A percentile compares a stretch with the other conserved stretches of the same genome.
Evolutionary conservation across 768 basidiomycete genomes (phyloP).

Genomic region (Trametes villosa): DNA sequence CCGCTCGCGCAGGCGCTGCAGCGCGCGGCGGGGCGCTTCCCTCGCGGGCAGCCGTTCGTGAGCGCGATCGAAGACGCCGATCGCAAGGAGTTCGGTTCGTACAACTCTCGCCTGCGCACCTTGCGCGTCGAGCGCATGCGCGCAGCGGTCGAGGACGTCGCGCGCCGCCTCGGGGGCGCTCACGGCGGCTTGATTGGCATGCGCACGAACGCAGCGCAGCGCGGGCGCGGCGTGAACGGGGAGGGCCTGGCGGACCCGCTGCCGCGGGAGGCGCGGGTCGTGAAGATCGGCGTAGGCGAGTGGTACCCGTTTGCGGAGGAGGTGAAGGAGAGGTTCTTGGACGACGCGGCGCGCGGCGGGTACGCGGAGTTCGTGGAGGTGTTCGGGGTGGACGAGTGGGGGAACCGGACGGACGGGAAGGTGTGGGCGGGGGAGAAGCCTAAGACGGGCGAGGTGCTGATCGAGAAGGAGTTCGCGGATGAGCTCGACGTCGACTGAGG

Average conservation of each 20-base stretch:
- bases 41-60: constrained; percentile 43
- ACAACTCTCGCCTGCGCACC: constrained; percentile 38
- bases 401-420: constrained; percentile 29
- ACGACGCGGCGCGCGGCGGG: constrained; percentile 23
- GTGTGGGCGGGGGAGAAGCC: constrained; percentile 15
- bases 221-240: constrained; percentile 42
- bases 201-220: constrained; percentile 35
- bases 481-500: neutral
- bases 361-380: constrained; percentile 30
- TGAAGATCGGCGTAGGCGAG: constrained; percentile 42
- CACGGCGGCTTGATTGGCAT: constrained; percentile 45
- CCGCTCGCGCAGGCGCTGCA: constrained; percentile 42
- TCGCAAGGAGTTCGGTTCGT: constrained; percentile 38
- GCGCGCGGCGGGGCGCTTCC: constrained; percentile 37
- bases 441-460: neutral
- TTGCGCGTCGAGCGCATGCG: constrained; percentile 42
- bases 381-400: constrained; percentile 34
- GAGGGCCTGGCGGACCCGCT: constrained; percentile 42
- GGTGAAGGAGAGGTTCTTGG: constrained; percentile 24
- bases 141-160: constrained; percentile 35
- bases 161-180: constrained; percentile 38
- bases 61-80: constrained; percentile 38
- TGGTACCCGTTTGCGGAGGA: constrained; percentile 36
- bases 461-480: neutral
- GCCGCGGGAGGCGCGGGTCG: constrained; percentile 35